Evolutionary conservation across 179 eudicot species (phyloP), one percentile per base, ranked within the genome.

Genomic region (Silene coronaria): DNA sequence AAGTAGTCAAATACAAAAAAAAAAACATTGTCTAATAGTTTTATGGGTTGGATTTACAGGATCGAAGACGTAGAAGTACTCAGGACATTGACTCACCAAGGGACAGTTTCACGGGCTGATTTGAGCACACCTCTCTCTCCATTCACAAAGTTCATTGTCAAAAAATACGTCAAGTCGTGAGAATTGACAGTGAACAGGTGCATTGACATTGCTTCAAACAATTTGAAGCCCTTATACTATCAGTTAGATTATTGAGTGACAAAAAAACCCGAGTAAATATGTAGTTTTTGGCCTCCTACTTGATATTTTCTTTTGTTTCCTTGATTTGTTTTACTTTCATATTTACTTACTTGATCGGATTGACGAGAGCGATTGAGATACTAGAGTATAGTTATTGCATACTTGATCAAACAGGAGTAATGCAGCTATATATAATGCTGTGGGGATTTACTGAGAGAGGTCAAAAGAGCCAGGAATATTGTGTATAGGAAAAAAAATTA

Each of bases 21-120:
- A 63, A 8, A 2, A 63, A 28, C 23, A 24, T 57, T 3, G 23
- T 30, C 28, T 34, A 36, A 38, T 66, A 46, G 46, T 42, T 36
- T 51, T 62, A 36, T 46, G 73, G 63, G 69, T 69, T 23, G 45
- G 21, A 38, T 78, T 55, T 68, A 78, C 78, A 84, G 86, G 86
- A 83, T 75, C 86, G 86, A 22, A 84, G 84, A 73, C 86, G 80
- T 51, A 76, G 84, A 75, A 81, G 51, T 61, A 78, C 30, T 68
- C 74, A 71, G 46, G 84, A 84, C 10, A 51, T 72, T n/a, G 84
- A 82, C 55, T 82, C 84, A 34, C 84, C 84, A 26, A 78, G 84
- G 38, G 51, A 70, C 71, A 82, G 82, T 75, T 81, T 81, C 71
- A 60, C 75, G 61, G 75, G 70, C 75, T 75, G 6, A 23, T 62